phyloP scores from a whole-genome alignment of 2,329 filamentous ascomycete genomes.

The Sclerotinia sclerotiorum region DNA sequence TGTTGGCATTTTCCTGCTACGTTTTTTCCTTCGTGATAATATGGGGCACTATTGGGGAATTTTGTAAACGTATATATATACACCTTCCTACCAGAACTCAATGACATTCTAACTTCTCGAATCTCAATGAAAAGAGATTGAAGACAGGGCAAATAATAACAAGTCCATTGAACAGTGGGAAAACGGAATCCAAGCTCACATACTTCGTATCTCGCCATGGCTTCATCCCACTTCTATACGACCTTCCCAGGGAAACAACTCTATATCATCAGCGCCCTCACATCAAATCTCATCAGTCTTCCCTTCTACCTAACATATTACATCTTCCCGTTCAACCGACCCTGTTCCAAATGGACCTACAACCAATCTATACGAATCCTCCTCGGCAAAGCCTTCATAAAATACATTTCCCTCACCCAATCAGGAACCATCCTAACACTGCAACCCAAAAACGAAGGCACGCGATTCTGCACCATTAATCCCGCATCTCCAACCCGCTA shows the following conservation, averaged over 20 bases:
- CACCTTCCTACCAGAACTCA: too few relatives aligned
- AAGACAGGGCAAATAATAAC: neutral
- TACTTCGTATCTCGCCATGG: neutral
- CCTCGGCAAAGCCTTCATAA: neutral
- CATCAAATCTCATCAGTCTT: neutral
- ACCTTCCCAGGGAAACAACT: constrained; percentile 13
- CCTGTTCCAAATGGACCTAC: constrained; percentile 15
- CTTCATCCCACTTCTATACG: neutral
- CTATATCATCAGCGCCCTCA: neutral
- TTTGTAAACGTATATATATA: too few relatives aligned
- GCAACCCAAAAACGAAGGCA: neutral
- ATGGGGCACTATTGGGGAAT: too few relatives aligned
- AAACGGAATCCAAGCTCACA: neutral
- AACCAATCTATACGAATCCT: constrained; percentile 13
- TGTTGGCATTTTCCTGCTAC: too few relatives aligned
- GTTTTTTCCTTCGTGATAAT: too few relatives aligned
- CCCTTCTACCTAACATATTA: constrained; percentile 22
- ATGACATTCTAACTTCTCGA: too few relatives aligned
- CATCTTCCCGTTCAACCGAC: neutral
- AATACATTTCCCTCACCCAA: neutral
- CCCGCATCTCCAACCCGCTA: neutral
- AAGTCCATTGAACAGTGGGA: neutral
- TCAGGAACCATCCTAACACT: neutral
- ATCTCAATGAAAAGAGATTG: too few relatives aligned
- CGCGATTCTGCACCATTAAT: neutral